Evolutionary conservation across 139 green algal species (phyloP).

Genomic region (Chlorella sorokiniana): DNA sequence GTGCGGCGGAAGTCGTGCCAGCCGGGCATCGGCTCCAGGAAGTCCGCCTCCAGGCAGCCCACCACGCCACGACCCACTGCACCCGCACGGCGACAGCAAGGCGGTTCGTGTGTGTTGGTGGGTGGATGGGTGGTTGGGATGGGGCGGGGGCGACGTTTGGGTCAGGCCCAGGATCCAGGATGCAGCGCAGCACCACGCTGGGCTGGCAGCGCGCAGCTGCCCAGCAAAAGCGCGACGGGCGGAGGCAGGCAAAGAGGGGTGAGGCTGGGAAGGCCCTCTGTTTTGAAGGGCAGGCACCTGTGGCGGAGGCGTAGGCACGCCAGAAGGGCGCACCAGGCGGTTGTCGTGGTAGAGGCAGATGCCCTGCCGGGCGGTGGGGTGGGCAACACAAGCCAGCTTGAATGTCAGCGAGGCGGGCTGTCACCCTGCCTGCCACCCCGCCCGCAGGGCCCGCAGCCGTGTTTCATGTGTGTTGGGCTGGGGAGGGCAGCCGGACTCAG

Average conservation of each 20-base stretch:
- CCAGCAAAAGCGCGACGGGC: too few relatives aligned
- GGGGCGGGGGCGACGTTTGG: too few relatives aligned
- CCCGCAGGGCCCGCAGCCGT: too few relatives aligned
- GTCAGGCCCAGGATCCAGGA: too few relatives aligned
- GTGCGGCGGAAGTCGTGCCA: conserved; percentile 61
- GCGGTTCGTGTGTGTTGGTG: not conserved
- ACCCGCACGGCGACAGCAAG: not conserved
- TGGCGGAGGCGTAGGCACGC: conserved; percentile 28
- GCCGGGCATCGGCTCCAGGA: conserved; percentile 61
- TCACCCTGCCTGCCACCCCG: too few relatives aligned
- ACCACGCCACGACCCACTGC: conserved; percentile 50
- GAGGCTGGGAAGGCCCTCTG: too few relatives aligned
- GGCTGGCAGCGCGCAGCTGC: too few relatives aligned
- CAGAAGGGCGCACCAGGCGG: conserved; percentile 69
- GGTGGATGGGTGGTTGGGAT: not conserved
- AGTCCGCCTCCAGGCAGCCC: conserved; percentile 63
- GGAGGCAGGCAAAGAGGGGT: too few relatives aligned
- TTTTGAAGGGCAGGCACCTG: not conserved
- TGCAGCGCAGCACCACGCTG: too few relatives aligned
- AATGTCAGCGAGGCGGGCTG: not conserved
- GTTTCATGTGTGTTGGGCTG: too few relatives aligned
- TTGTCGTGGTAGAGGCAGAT: conserved; percentile 66
- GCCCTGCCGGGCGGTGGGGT: not conserved
- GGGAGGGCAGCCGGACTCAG: too few relatives aligned
- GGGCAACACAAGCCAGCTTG: too few relatives aligned